Conservation (phyloP, 2,329 filamentous ascomycete genomes). For the Claviceps lovelessii region DNA sequence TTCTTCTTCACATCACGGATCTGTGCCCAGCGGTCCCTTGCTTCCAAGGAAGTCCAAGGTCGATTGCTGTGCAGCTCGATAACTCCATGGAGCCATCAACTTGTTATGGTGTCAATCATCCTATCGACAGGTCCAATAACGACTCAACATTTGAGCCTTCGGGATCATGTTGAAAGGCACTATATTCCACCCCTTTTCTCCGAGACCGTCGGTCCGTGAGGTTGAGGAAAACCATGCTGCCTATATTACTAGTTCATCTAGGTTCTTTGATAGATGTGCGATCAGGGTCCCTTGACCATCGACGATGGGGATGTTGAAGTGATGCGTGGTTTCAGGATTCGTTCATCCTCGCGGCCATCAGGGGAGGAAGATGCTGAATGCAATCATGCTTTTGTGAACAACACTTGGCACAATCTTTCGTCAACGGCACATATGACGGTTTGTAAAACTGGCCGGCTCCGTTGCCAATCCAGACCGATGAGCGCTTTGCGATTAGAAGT, state of each 20-base stretch:
- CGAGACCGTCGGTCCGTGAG: conserved; percentile 81
- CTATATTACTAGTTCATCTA: conserved; percentile 7
- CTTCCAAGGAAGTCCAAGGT: conserved; percentile 41
- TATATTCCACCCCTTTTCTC: conserved; percentile 86
- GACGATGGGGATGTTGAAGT: background rate
- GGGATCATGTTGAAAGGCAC: conserved; percentile 31
- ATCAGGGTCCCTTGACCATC: no score
- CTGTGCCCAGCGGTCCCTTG: conserved; percentile 75
- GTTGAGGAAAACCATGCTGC: conserved; percentile 74
- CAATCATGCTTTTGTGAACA: no score
- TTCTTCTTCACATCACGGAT: conserved; percentile 44
- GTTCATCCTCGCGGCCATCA: no score
- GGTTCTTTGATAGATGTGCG: background rate
- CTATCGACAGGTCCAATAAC: conserved; percentile 91
- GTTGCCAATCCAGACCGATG: no score
- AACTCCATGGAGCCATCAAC: conserved; percentile 63
- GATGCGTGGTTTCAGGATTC: no score
- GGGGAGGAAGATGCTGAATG: no score
- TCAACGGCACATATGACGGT: no score
- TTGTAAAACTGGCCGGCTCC: no score
- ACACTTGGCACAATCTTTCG: no score
- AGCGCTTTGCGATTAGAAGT: no score
- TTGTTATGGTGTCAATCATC: conserved; percentile 68
- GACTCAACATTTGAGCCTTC: conserved; percentile 47
- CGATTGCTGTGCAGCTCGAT: conserved; percentile 77